A percentile compares a stretch with the other conserved stretches of the same genome.
These are phyloP conservation scores for Cladosporium halotolerans DNA, from an alignment of 2,329 filamentous ascomycete species.

Conservation along the genomic window DNA sequence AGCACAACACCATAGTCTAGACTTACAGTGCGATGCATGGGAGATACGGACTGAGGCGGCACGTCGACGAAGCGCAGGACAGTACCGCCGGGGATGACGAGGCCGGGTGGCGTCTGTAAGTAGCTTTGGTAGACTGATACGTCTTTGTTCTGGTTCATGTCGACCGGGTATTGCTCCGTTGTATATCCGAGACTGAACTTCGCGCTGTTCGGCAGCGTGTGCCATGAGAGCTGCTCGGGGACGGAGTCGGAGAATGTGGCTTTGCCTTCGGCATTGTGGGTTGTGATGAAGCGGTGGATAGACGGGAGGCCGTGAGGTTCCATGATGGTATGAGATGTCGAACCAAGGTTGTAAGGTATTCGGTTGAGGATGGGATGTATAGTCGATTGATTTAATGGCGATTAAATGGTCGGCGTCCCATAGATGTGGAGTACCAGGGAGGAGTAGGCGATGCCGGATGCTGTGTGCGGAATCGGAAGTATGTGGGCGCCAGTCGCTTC, in stretches of 20 bases:
- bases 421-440: no score
- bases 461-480: not conserved
- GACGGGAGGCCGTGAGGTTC: constrained; percentile 1
- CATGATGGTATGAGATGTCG: not conserved
- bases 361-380: no score
- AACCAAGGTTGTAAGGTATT: no score
- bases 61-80: constrained; percentile 34
- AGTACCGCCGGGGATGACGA: constrained; percentile 43
- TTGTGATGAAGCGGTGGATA: constrained; percentile 21
- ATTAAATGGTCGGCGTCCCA: no score
- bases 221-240: constrained; percentile 18
- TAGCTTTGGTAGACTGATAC: constrained; percentile 40
- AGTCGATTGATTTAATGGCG: no score
- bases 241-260: constrained; percentile 22
- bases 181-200: constrained; percentile 46
- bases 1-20: constrained; percentile 32
- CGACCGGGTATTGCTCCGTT: constrained; percentile 42
- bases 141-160: constrained; percentile 42
- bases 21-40: constrained; percentile 21
- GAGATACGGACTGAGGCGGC: not conserved
- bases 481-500: not conserved
- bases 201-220: constrained; percentile 28
- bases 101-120: constrained; percentile 40
- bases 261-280: constrained; percentile 26
- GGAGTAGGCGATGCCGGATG: not conserved